Conservation (phyloP, 164 flowering plant genomes). For the Aristolochia fimbriata region DNA sequence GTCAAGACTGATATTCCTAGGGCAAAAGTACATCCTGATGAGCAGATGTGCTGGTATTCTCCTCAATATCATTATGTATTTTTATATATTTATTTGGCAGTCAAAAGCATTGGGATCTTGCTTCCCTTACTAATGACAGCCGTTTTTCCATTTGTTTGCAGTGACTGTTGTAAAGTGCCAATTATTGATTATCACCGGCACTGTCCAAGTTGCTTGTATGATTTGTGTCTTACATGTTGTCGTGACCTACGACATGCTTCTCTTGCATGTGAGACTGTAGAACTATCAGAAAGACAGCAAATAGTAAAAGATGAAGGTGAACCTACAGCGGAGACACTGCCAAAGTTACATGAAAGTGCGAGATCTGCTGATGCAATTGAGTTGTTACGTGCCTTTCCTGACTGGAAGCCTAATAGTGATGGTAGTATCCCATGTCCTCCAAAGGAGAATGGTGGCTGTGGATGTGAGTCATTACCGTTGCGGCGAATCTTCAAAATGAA, state of each 20-base stretch:
- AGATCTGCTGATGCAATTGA: slow-evolving; percentile 4
- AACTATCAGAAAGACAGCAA: slow-evolving; percentile 15
- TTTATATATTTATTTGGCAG: background rate
- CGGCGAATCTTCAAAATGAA: slow-evolving; percentile 89
- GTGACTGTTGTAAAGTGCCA: slow-evolving; percentile 76
- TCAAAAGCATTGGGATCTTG: background rate
- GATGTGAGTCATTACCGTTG: slow-evolving; percentile 38
- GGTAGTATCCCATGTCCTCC: slow-evolving; percentile 88
- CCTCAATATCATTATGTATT: background rate
- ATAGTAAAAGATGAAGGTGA: slow-evolving; percentile 22
- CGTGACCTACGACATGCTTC: slow-evolving; percentile 63
- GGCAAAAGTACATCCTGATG: slow-evolving; percentile 68
- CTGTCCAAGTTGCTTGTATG: slow-evolving; percentile 74
- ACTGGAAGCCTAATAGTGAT: slow-evolving; percentile 65
- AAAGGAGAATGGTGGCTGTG: slow-evolving; percentile 76
- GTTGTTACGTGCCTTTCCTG: slow-evolving; percentile 29
- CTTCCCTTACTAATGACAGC: background rate
- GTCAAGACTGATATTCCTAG: slow-evolving; percentile 51
- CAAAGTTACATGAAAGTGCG: slow-evolving; percentile 16
- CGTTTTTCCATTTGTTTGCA: slow-evolving; percentile 22
- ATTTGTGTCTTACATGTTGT: slow-evolving; percentile 85
- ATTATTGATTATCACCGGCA: slow-evolving; percentile 91
- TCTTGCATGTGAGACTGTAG: slow-evolving; percentile 10
- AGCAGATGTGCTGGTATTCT: slow-evolving; percentile 94
- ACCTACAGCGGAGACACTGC: slow-evolving; percentile 13